Base-by-base conservation (phyloP, 139 green algal genomes). In the Ostreobium quekettii region DNA sequence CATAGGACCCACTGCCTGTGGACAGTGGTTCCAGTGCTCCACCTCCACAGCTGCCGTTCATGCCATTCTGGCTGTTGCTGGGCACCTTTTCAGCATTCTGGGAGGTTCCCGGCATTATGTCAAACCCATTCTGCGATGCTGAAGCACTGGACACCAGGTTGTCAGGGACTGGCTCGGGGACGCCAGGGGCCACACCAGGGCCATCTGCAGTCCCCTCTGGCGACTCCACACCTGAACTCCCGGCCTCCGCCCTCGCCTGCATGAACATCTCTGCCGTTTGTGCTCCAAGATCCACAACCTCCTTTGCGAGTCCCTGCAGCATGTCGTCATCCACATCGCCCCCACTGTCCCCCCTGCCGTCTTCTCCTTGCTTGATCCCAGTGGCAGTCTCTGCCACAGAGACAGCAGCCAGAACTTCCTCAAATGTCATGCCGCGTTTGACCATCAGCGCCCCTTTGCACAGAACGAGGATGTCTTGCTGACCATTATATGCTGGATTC, bases 401-500 rank as follows among this genome's bases (percentile, higher is more conserved):
- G 31, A 68, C 24, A 5, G 61, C 35, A 68, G 35, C 42, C 36
- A 24, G 6, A 3, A 68, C 61, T 32, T 15, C 35, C 15, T 68
- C 15, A 4, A n/a, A 24, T 22, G 49, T 36, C 38, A 36, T 36
- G 4, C 53, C 61, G 32, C 61, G 49, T 22, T 48, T 11, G 5
- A 68, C 8, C 5, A 68, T 24, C 24, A 68, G 11, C 19, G 61
- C 22, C 7, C 61, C 61, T 57, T 33, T 68, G 8, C 61, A 48
- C 7, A 68, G 35, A 33, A 68, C 61, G 7, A 56, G 37, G 8
- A 68, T 28, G 8, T 68, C 32, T 5, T 53, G 6, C 8, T n/a
- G n/a, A n/a, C 7, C 7, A n/a, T 68, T 8, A 5, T 36, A 7
- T 56, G 8, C 31, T 4, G 61, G 15, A 29, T 48, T 68, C 5